Evolutionary conservation across 169 alveolate species (phyloP), one percentile per base, ranked within the genome.

Genomic region (Plasmodium chabaudi): DNA sequence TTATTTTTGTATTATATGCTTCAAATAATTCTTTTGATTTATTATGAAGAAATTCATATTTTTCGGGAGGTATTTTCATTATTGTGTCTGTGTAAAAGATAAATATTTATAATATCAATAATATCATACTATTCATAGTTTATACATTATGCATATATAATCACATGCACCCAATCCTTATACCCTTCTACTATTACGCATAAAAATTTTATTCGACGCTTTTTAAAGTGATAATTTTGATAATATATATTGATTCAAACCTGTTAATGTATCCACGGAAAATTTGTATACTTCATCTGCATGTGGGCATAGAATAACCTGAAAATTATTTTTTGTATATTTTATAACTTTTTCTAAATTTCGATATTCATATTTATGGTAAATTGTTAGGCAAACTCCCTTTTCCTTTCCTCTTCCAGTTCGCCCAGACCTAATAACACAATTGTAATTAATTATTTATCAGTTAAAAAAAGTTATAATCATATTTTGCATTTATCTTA

Each of bases 351-450:
- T 77, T 17, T 77, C 88, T 57, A 77, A 12, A 77, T 64, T 77
- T 25, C 21, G 49, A 63, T 77, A 77, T 77, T 77, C 88, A 64
- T 77, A 77, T 77, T 77, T 77, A 57, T 77, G 88, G 47, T 77
- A 77, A 61, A 77, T 77, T 21, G 88, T 77, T 77, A 77, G 75
- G 15, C 88, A 77, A 19, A 64, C 46, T 77, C 88, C 88, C 59
- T 64, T 77, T 27, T 77, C 88, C 9, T 77, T 77, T 17, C 55
- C 88, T 64, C 88, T 55, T 64, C 88, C 88, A 2, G 88, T 77
- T 63, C 88, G 51, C 19, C 88, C 88, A 23, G 88, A 77, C 61
- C 88, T 77, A 51, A 27, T 15, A 10, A 68, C 25, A 75, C 61
- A 75, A 59, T 39, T 25, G 19, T 27, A 60, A 5, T 60, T 21